A percentile compares a stretch with the other conserved stretches of the same genome.
These are phyloP conservation scores for Ramalina peruviana DNA, from an alignment of 495 filamentous ascomycete genomes.

Conservation along the genomic window DNA sequence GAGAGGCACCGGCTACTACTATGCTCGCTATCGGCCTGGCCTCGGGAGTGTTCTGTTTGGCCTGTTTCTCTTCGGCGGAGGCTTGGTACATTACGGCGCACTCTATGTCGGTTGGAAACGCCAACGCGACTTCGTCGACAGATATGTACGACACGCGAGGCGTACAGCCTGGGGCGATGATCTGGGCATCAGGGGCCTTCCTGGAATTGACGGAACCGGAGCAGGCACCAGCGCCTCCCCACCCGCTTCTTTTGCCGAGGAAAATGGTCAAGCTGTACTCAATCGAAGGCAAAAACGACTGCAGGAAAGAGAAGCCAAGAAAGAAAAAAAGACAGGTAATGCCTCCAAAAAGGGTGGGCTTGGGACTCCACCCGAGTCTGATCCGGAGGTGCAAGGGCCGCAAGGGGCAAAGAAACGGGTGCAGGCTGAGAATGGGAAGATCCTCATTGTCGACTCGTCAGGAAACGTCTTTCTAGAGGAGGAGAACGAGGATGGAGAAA, in stretches of 20 bases:
- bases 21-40: conserved; percentile 80
- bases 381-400: conserved; percentile 30
- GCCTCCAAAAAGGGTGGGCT: conserved; percentile 27
- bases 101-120: conserved; percentile 75
- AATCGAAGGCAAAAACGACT: conserved; percentile 80
- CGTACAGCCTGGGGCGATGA: conserved; percentile 82
- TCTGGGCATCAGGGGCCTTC: conserved; percentile 47
- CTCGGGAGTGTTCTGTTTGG: conserved; percentile 70
- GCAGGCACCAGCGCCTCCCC: conserved; percentile 22
- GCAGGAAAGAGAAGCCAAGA: conserved; percentile 66
- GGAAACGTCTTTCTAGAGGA: conserved; percentile 91
- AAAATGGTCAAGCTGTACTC: conserved; percentile 41
- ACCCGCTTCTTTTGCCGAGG: conserved; percentile 26
- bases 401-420: conserved; percentile 54
- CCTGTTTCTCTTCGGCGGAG: conserved; percentile 73
- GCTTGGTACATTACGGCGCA: conserved; percentile 70
- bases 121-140: conserved; percentile 76
- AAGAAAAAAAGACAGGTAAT: conserved; percentile 21
- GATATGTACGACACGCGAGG: conserved; percentile 82
- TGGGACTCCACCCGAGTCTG: conserved; percentile 32
- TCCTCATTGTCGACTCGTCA: conserved; percentile 77
- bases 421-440: conserved; percentile 86
- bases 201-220: conserved; percentile 42
- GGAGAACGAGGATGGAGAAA: conserved; percentile 70
- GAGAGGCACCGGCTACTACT: conserved; percentile 98